Evolutionary conservation across 306 rosid genomes (phyloP).

Genomic region (Delonix regia): DNA sequence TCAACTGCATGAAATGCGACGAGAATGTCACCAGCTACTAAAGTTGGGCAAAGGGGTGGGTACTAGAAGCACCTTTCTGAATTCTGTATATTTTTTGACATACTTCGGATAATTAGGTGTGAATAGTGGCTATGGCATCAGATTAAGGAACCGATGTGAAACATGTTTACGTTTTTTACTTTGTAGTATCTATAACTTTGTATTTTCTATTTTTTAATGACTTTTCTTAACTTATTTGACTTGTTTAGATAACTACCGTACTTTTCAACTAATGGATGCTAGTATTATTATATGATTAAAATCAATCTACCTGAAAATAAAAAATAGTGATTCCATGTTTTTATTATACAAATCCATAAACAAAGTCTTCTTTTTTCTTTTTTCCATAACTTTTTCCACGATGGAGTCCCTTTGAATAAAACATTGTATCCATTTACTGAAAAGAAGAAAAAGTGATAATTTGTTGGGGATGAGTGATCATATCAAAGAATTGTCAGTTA

Average conservation of each 20-base stretch:
- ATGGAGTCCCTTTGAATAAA: background rate
- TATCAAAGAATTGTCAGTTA: constrained; percentile 7
- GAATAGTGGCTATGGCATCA: background rate
- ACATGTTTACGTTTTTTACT: background rate
- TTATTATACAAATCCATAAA: background rate
- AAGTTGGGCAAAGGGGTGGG: constrained; percentile 73
- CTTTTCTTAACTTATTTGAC: background rate
- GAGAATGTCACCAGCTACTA: constrained; percentile 79
- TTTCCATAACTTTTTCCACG: too few relatives aligned
- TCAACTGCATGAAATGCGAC: constrained; percentile 76
- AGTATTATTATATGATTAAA: background rate
- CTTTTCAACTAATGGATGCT: background rate
- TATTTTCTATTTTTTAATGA: background rate
- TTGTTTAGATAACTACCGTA: background rate
- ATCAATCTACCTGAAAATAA: background rate
- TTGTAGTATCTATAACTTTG: background rate
- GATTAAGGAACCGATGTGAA: background rate
- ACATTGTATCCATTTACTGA: background rate
- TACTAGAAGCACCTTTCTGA: constrained; percentile 23
- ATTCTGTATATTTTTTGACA: background rate
- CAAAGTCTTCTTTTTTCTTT: background rate
- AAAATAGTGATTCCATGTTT: background rate
- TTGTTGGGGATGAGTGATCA: background rate
- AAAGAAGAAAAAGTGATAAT: constrained; percentile 1
- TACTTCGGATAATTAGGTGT: background rate